Evolutionary conservation across 805 yeast genomes (phyloP), one percentile per base, ranked within the genome.

Genomic region (Saccharomycopsis sp.): DNA sequence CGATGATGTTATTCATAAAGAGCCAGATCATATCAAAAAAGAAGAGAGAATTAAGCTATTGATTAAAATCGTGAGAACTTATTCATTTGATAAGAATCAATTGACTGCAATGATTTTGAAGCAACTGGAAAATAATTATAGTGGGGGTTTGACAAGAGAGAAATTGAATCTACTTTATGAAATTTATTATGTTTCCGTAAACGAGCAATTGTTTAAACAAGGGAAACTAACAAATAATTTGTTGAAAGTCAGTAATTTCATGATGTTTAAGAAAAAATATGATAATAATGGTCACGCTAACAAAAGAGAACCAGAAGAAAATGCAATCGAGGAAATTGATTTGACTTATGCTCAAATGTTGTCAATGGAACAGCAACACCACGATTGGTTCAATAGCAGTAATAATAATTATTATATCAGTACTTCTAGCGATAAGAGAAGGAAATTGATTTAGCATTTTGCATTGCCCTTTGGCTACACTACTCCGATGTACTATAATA

Each of bases 1-100:
- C 0, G 29, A 35, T 0, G 45, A 51, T 9, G 73, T 79, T 1
- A 63, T 74, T 29, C 90, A 83, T 59, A 67, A 65, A 36, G 89
- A 83, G 55, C 90, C 90, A 0, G 90, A 82, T 56, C 90, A 84
- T 60, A 62, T 84, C 46, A 69, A 66, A 47, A 82, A 79, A 56
- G 62, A 61, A 1, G 81, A 78, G 53, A 63, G 93, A 43, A 54
- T 81, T 16, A 56, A 54, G 3, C 59, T 83, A 20, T 59, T 84
- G 56, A 60, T 71, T 9, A 14, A 20, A 20, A 17, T 31, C 5
- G 35, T 31, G 19, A 17, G 35, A 17, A 31, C 20, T 9, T 8
- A 9, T 20, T 31, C 17, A 20, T 31, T 31, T 31, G 35, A 20
- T 20, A 20, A 8, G 6, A 8, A 20, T 17, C 35, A 31, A 20